Percentiles rank a stretch among this genome's conserved stretches.
These are phyloP conservation scores for Isoetes taiwanensis DNA, from an alignment of 75 land plant species.

Conservation along the genomic window DNA sequence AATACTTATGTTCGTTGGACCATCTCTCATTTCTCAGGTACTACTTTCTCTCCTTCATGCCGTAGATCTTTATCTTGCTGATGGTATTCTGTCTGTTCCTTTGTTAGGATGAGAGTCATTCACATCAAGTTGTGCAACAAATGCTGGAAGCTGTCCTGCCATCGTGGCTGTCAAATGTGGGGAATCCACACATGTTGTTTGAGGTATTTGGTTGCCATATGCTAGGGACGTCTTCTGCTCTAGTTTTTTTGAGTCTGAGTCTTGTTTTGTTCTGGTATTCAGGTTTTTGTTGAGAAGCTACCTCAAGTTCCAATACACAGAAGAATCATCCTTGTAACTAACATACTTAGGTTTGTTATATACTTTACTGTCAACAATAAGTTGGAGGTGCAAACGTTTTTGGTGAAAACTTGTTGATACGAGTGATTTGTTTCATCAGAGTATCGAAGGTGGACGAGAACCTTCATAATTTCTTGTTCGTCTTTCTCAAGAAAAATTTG, in stretches of 20 bases:
- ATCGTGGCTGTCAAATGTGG: slow-evolving; percentile 42
- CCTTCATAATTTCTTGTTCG: slow-evolving; percentile 32
- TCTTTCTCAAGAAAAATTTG: too few species aligned
- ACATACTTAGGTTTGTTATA: slow-evolving; percentile 40
- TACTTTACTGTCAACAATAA: too few species aligned
- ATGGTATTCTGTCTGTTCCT: background rate
- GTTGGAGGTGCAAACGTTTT: too few species aligned
- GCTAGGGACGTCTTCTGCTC: background rate
- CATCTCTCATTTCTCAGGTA: slow-evolving; percentile 57
- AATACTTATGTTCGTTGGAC: slow-evolving; percentile 44
- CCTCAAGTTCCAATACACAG: slow-evolving; percentile 54
- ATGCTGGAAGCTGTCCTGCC: slow-evolving; percentile 65
- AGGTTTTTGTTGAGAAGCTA: slow-evolving; percentile 59
- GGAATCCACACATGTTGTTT: slow-evolving; percentile 35
- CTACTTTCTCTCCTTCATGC: background rate
- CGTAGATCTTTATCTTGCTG: background rate
- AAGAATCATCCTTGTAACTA: slow-evolving; percentile 35
- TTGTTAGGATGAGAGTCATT: slow-evolving; percentile 53
- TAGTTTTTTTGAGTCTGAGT: background rate
- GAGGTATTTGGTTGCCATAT: slow-evolving; percentile 27
- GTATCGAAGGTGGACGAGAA: slow-evolving; percentile 45
- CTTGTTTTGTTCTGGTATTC: slow-evolving; percentile 5
- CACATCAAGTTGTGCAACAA: slow-evolving; percentile 49
- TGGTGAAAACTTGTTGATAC: too few species aligned
- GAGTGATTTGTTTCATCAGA: too few species aligned